phyloP scores from a whole-genome alignment of 1,284 basidiomycete genomes.

The Tremellales sp. region DNA sequence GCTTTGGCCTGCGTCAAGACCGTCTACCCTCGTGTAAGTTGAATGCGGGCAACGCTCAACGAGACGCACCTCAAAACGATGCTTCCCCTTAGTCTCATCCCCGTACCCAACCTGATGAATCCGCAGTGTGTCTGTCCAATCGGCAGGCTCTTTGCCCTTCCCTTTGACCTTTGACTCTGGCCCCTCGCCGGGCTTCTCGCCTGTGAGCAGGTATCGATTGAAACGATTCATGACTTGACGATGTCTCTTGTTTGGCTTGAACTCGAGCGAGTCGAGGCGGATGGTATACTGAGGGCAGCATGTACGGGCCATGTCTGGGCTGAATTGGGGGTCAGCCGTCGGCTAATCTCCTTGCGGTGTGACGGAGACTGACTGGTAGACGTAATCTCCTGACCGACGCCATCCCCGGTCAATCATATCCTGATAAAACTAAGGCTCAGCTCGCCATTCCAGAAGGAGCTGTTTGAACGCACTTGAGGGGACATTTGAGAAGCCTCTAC shows the following conservation, averaged over 20 bases:
- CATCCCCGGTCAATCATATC: slow-evolving; percentile 78
- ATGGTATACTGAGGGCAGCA: slow-evolving; percentile 95
- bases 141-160: slow-evolving; percentile 15
- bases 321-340: slow-evolving; percentile 51
- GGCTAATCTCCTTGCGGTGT: neutral
- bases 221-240: slow-evolving; percentile 67
- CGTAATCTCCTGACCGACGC: slow-evolving; percentile 76
- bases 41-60: neutral
- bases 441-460: neutral
- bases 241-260: slow-evolving; percentile 72
- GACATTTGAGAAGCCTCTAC: slow-evolving; percentile 32
- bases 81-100: slow-evolving; percentile 11
- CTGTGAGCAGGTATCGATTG: slow-evolving; percentile 53
- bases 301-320: slow-evolving; percentile 71
- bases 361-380: slow-evolving; percentile 47
- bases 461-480: slow-evolving; percentile 16
- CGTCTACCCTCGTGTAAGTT: slow-evolving; percentile 55
- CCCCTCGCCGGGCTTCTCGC: slow-evolving; percentile 11
- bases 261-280: slow-evolving; percentile 69
- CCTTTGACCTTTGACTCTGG: slow-evolving; percentile 28
- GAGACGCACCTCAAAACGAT: slow-evolving; percentile 29
- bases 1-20: slow-evolving; percentile 68
- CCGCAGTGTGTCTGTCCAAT: slow-evolving; percentile 22
- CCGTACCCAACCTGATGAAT: slow-evolving; percentile 26
- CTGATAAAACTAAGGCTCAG: slow-evolving; percentile 46